A percentile compares a stretch with the other conserved stretches of the same genome.
Evolutionary conservation across 2,329 filamentous ascomycete species (phyloP).

Genomic region (Colletotrichum cordylinicola): DNA sequence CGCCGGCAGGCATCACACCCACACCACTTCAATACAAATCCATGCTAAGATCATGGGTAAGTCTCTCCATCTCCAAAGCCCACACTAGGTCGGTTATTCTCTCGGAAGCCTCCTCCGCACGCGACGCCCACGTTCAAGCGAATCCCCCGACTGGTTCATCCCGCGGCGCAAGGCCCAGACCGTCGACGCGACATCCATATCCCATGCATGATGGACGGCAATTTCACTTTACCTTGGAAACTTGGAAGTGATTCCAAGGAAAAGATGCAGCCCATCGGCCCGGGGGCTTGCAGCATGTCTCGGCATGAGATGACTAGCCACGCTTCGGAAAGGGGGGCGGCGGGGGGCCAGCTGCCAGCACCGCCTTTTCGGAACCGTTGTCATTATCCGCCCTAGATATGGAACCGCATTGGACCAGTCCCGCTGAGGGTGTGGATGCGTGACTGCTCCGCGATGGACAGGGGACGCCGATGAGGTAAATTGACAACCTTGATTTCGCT

Average conservation of each 20-base stretch:
- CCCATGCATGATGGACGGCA: not conserved
- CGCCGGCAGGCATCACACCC: not conserved
- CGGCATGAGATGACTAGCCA: not conserved
- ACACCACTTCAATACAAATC: not conserved
- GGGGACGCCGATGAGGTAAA: not conserved
- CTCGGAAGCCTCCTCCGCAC: not conserved
- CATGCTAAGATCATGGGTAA: not conserved
- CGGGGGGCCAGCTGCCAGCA: not conserved
- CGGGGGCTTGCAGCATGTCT: conserved; percentile 16
- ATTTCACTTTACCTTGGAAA: conserved; percentile 1
- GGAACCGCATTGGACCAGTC: conserved; percentile 1
- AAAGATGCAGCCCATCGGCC: conserved; percentile 4
- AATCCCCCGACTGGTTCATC: conserved; percentile 11
- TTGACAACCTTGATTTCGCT: not conserved
- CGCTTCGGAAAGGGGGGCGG: not conserved
- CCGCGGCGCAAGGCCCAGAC: not conserved
- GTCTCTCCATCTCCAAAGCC: not conserved
- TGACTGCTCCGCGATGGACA: not conserved
- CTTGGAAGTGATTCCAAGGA: conserved; percentile 3
- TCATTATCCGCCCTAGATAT: conserved; percentile 18
- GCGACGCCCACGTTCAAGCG: not conserved
- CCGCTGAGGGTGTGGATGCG: not conserved
- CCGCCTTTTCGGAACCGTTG: conserved; percentile 1
- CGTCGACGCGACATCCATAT: not conserved
- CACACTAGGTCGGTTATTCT: not conserved